These are phyloP conservation scores for Magnolia sinica DNA, from an alignment of 164 flowering plant genomes.

Conservation along the genomic window DNA sequence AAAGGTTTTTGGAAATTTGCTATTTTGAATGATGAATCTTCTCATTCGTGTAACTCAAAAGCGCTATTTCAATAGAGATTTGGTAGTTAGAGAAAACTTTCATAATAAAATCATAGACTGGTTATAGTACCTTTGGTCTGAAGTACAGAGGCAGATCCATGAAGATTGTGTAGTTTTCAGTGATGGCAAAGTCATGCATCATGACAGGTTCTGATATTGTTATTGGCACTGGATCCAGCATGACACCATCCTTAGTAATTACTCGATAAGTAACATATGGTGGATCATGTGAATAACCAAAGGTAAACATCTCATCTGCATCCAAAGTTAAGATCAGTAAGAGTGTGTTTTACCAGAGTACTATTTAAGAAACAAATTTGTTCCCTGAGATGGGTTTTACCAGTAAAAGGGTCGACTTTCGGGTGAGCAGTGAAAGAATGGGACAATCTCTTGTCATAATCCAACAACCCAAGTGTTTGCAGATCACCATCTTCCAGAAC, in stretches of 20 bases:
- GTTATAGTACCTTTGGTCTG: slow-evolving; percentile 67
- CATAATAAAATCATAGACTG: not conserved
- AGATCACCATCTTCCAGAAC: slow-evolving; percentile 96
- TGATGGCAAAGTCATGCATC: slow-evolving; percentile 99
- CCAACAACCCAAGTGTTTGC: slow-evolving; percentile 91
- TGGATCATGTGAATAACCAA: slow-evolving; percentile 76
- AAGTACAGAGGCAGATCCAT: slow-evolving; percentile 95
- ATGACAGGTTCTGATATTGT: slow-evolving; percentile 79
- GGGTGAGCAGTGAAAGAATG: slow-evolving; percentile 99
- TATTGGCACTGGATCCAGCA: slow-evolving; percentile 96
- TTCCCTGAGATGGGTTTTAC: slow-evolving; percentile 30
- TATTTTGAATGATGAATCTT: not conserved
- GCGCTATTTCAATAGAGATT: not conserved
- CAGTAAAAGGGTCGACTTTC: slow-evolving; percentile 89
- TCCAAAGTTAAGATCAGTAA: slow-evolving; percentile 5
- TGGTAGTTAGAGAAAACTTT: not conserved
- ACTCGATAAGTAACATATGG: slow-evolving; percentile 94
- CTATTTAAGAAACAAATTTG: not conserved
- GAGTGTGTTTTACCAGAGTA: not conserved
- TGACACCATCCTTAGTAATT: slow-evolving; percentile 80
- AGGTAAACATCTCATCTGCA: slow-evolving; percentile 98
- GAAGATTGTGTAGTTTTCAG: slow-evolving; percentile 88
- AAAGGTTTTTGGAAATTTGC: not conserved
- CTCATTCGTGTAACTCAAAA: not conserved
- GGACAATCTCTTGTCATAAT: slow-evolving; percentile 85